Conservation (phyloP, 108 stramenopile genomes). For the Cyclostephanos invisitatus region DNA sequence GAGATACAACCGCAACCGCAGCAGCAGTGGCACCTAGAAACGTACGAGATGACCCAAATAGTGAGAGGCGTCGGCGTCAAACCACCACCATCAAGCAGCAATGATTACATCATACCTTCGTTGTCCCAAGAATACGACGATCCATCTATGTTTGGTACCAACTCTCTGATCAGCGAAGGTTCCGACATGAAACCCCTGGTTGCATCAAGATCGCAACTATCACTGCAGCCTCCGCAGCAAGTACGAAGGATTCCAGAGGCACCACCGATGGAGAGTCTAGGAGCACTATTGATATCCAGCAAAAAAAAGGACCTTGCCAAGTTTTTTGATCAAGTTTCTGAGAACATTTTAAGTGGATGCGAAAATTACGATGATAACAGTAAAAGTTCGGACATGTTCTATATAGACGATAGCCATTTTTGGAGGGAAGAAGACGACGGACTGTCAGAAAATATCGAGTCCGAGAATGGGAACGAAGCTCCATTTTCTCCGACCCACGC, state of each 20-base stretch:
- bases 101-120: not conserved
- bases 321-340: not conserved
- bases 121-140: not conserved
- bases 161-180: not conserved
- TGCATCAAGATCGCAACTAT: not conserved
- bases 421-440: not conserved
- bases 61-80: not conserved
- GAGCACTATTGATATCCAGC: not conserved
- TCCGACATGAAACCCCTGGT: not conserved
- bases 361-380: constrained; percentile 5
- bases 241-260: not conserved
- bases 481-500: not conserved
- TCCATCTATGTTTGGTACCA: not conserved
- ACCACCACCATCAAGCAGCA: not conserved
- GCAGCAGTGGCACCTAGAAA: not conserved
- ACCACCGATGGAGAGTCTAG: not conserved
- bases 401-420: constrained; percentile 5
- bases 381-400: constrained; percentile 7
- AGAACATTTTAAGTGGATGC: constrained; percentile 15
- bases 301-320: constrained; percentile 13
- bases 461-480: not conserved
- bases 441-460: not conserved
- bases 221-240: not conserved
- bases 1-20: not conserved
- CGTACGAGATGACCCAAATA: not conserved